Base-by-base conservation (phyloP, 2,329 filamentous ascomycete species). In the Epichloe sylvatica region DNA sequence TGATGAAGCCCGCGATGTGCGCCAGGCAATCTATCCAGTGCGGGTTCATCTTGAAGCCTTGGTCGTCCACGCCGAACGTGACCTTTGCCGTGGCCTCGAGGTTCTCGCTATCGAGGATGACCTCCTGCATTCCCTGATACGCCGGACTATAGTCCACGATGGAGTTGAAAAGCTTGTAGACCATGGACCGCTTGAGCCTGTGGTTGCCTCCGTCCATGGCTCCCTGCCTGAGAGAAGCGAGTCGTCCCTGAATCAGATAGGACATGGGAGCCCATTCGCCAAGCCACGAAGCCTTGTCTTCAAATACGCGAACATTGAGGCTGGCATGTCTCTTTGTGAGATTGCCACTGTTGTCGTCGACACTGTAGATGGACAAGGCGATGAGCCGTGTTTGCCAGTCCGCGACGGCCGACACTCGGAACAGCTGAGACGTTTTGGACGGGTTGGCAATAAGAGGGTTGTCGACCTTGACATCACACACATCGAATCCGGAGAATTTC, bases 121-220 rank as follows among this genome's bases (percentile, higher is more conserved):
- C 75, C 49, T 78, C 74, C 38, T 79, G 70, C 66, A 81, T 80
- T 23, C 76, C 78, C 47, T 68, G 70, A 60, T 77, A 82, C 37
- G 68, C 68, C 8, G 59, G 62, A 15, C 70, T 67, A 53, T 80
- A 82, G 57, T 80, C 75, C 5, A 81, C 78, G 0, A 81, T 71
- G 11, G 64, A 58, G 8, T 54, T 48, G 56, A 79, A 78, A 1
- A 79, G 74, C 67, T 89, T 90, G 74, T 92, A 92, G 4, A 60
- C 38, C 38, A 63, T 55, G 15, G 51, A 17, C 17, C 36, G 36
- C 13, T 9, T 17, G 17, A 38, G 36, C 17, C 8, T 38, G 13
- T 15, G 13, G 17, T n/a, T 38, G 17, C n/a, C 17, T n/a, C 48
- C 13, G 52, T 53, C 4, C 57, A 56, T 3, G 30, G 9, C 49